A percentile compares a stretch with the other conserved stretches of the same genome.
Conservation (phyloP, 305 asterid genomes). For the Galium porrigens region DNA sequence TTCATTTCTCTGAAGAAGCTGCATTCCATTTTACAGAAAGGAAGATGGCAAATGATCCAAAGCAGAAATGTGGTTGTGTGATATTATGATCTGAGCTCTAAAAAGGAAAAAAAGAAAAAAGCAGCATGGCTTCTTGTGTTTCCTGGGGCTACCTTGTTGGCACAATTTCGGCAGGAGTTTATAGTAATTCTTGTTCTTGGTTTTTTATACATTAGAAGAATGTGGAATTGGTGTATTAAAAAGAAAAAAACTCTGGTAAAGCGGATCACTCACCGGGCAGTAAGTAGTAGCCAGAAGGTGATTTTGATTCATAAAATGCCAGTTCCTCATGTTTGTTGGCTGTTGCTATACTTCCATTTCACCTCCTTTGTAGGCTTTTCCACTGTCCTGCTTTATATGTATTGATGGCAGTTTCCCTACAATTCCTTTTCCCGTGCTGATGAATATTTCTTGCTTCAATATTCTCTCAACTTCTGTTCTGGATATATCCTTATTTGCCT, state of each 20-base stretch:
- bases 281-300: neutral
- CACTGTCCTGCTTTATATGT: slow-evolving; percentile 7
- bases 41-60: slow-evolving; percentile 28
- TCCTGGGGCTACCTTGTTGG: slow-evolving; percentile 1
- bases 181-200: slow-evolving; percentile 4
- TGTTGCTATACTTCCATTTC: slow-evolving; percentile 14
- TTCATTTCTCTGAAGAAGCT: neutral
- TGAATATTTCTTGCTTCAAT: neutral
- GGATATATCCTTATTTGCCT: neutral
- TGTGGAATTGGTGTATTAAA: slow-evolving; percentile 3
- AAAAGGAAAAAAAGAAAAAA: neutral
- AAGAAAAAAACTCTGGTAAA: neutral
- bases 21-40: slow-evolving; percentile 28
- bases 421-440: neutral
- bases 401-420: slow-evolving; percentile 6
- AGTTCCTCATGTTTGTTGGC: slow-evolving; percentile 8
- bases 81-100: slow-evolving; percentile 40
- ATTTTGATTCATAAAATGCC: slow-evolving; percentile 1
- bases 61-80: slow-evolving; percentile 49
- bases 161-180: neutral
- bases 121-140: slow-evolving; percentile 19
- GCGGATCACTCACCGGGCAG: neutral
- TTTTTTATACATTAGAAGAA: slow-evolving; percentile 8
- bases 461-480: neutral
- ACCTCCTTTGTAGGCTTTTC: slow-evolving; percentile 1